A percentile compares a stretch with the other conserved stretches of the same genome.
Conservation (phyloP, 2,329 filamentous ascomycete genomes). For the Ophiostoma populinum region DNA sequence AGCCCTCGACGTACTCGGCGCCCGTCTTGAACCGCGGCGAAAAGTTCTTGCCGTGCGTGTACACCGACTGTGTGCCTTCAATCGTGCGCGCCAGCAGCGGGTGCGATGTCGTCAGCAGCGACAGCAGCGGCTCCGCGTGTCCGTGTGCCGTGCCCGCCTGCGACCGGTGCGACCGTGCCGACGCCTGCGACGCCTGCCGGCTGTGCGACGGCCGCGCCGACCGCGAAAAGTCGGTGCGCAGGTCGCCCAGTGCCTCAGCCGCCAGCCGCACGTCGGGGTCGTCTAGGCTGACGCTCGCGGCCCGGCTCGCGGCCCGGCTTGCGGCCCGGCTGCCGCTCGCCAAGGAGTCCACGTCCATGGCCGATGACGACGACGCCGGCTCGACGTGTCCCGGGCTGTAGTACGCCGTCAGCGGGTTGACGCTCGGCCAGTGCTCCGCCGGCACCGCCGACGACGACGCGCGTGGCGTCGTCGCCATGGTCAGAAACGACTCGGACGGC, state of each 20-base stretch:
- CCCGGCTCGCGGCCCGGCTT: slow-evolving; percentile 20
- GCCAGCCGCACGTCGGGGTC: slow-evolving; percentile 53
- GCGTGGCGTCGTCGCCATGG: background rate
- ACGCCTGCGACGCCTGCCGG: slow-evolving; percentile 22
- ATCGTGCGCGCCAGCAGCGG: slow-evolving; percentile 75
- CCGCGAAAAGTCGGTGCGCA: slow-evolving; percentile 51
- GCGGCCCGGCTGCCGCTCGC: too few relatives aligned
- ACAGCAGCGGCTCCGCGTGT: slow-evolving; percentile 57
- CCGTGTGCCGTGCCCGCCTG: slow-evolving; percentile 49
- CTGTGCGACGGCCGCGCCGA: slow-evolving; percentile 50
- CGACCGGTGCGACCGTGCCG: slow-evolving; percentile 41
- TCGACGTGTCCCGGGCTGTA: slow-evolving; percentile 27
- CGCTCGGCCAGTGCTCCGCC: slow-evolving; percentile 27
- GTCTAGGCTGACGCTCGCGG: slow-evolving; percentile 39
- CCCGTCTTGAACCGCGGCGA: slow-evolving; percentile 74
- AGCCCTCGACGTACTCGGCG: slow-evolving; percentile 80
- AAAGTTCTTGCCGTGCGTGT: slow-evolving; percentile 76
- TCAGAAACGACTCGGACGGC: background rate
- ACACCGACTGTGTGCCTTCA: slow-evolving; percentile 68
- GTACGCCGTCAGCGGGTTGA: slow-evolving; percentile 32
- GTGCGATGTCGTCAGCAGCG: slow-evolving; percentile 74
- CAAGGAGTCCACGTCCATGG: slow-evolving; percentile 31
- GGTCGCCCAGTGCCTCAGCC: slow-evolving; percentile 58
- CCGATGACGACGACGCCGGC: slow-evolving; percentile 25
- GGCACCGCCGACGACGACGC: slow-evolving; percentile 14